Evolutionary conservation across 768 basidiomycete species (phyloP), one percentile per base, ranked within the genome.

Genomic region (Tephrocybe sp.): DNA sequence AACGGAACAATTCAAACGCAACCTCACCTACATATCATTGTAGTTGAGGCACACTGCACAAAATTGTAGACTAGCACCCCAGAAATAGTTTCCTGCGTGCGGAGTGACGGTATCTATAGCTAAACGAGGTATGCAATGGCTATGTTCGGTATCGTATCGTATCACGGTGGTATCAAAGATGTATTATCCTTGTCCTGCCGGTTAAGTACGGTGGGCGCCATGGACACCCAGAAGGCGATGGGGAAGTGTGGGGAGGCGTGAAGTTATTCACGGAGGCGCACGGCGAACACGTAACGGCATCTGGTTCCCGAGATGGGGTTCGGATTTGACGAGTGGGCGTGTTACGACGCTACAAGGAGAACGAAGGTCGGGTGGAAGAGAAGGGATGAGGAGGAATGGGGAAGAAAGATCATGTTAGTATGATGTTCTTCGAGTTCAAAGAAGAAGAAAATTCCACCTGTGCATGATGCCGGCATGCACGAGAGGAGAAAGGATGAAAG

Each of bases 241-340:
- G 4, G 34, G 7, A 36, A 7, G 15, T 10, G 7, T 15, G 4
- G 34, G 9, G 9, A 36, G 34, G 34, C 4, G 34, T 8, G 34
- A 4, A 28, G 30, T 12, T 18, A 9, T 38, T 53, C 45, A 48
- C 17, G 20, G 51, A 4, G 47, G 58, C 30, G 36, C 61, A 45
- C 67, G 70, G 28, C 72, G 72, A 56, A 81, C 68, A 55, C 74
- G 70, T 56, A 85, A 67, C 45, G 83, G 83, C 79, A 83, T 81
- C 66, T 79, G 82, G 67, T 81, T 82, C 44, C 82, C 80, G 48
- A 74, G 62, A 45, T 71, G 65, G n/a, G 76, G 72, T 56, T 75
- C 72, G 34, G 78, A 80, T 62, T 77, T 80, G 50, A 84, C 78
- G 60, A 80, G 76, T 20, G 82, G 83, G 50, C 79, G 77, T 48